These are phyloP conservation scores for Nidula microcarpa DNA, from an alignment of 768 basidiomycete genomes.

Conservation along the genomic window DNA sequence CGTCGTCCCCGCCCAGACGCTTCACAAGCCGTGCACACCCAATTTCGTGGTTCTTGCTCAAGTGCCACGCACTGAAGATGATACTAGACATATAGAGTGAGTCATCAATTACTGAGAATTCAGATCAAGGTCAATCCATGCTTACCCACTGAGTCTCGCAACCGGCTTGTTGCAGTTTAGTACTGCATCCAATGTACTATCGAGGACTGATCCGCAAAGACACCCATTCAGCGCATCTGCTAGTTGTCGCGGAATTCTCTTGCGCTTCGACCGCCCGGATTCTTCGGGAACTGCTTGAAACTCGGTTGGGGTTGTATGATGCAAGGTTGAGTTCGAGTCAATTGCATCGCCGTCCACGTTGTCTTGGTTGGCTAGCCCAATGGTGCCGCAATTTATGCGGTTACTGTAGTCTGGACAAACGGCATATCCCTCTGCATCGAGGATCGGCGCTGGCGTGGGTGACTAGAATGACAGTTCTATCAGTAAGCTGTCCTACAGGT, in stretches of 20 bases:
- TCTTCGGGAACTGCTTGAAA: too few relatives aligned
- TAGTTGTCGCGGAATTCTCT: too few relatives aligned
- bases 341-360: conserved; percentile 5
- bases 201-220: background rate
- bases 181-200: background rate
- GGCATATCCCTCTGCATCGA: too few relatives aligned
- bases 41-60: conserved; percentile 1
- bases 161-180: conserved; percentile 4
- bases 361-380: background rate
- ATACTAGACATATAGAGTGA: conserved; percentile 1
- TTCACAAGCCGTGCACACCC: conserved; percentile 7
- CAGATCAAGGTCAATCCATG: background rate
- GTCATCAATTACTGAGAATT: conserved; percentile 1
- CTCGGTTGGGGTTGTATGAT: too few relatives aligned
- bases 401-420: too few relatives aligned
- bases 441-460: too few relatives aligned
- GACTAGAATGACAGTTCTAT: too few relatives aligned
- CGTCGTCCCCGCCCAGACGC: background rate
- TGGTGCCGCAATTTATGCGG: too few relatives aligned
- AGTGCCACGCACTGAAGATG: conserved; percentile 4
- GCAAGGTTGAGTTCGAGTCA: background rate
- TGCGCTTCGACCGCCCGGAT: too few relatives aligned
- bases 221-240: too few relatives aligned
- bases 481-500: too few relatives aligned
- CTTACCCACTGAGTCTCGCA: conserved; percentile 8